Percentiles rank a stretch among this genome's conserved stretches.
phyloP scores from a whole-genome alignment of 2,329 filamentous ascomycete genomes.

The Penicillium palitans region DNA sequence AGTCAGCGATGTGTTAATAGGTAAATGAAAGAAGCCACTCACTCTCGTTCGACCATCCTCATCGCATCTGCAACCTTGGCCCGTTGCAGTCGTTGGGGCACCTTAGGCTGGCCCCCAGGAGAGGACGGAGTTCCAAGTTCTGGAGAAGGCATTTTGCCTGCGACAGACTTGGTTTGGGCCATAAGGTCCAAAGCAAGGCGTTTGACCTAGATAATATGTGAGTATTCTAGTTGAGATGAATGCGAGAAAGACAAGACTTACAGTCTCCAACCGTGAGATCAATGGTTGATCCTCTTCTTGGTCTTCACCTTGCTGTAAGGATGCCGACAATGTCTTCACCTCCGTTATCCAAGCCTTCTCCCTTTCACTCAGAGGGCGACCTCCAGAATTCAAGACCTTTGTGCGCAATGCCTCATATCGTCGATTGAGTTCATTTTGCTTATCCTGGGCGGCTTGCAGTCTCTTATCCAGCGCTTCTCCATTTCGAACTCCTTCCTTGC shows the following conservation, averaged over 20 bases:
- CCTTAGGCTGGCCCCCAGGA: slow-evolving; percentile 33
- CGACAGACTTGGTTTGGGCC: slow-evolving; percentile 37
- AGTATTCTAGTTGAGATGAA: slow-evolving; percentile 7
- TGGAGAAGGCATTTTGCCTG: slow-evolving; percentile 29
- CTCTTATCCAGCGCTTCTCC: slow-evolving; percentile 42
- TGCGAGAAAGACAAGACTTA: slow-evolving; percentile 24
- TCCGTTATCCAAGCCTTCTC: slow-evolving; percentile 49
- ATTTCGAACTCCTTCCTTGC: slow-evolving; percentile 33
- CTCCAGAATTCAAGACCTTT: slow-evolving; percentile 45
- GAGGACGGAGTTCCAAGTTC: slow-evolving; percentile 34
- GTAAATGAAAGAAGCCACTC: slow-evolving; percentile 17
- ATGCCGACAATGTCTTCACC: slow-evolving; percentile 41
- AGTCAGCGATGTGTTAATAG: slow-evolving; percentile 1
- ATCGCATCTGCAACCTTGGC: slow-evolving; percentile 51
- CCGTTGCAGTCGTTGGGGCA: slow-evolving; percentile 47
- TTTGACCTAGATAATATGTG: slow-evolving; percentile 38
- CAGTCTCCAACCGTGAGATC: slow-evolving; percentile 42
- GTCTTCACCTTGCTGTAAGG: slow-evolving; percentile 30
- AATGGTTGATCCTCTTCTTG: slow-evolving; percentile 31
- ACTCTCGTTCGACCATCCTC: slow-evolving; percentile 53
- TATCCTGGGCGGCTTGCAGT: slow-evolving; percentile 41
- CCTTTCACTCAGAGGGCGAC: slow-evolving; percentile 48
- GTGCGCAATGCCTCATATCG: slow-evolving; percentile 48
- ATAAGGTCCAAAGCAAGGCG: slow-evolving; percentile 40
- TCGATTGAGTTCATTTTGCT: slow-evolving; percentile 42